Evolutionary conservation across 2,329 filamentous ascomycete genomes (phyloP).

Genomic region (Pseudogymnoascus sp.): DNA sequence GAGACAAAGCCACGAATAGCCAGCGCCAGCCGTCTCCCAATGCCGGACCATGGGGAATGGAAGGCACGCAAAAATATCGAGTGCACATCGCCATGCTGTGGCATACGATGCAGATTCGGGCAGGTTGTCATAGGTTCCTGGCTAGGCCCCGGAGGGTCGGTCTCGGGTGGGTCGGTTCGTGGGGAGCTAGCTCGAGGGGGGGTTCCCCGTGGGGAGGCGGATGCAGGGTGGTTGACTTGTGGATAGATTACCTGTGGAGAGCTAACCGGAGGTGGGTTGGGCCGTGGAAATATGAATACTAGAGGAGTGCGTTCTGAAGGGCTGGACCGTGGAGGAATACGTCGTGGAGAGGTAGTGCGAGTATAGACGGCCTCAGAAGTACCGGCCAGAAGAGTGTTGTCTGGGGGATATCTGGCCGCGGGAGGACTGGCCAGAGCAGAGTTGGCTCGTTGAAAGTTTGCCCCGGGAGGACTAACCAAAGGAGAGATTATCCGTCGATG

Average conservation of each 20-base stretch:
- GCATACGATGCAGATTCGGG: not conserved
- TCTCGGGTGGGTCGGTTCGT: no score
- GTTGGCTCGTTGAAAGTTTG: not conserved
- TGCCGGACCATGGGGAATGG: conserved; percentile 28
- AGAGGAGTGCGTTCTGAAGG: not conserved
- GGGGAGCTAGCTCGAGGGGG: not conserved
- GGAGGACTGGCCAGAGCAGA: not conserved
- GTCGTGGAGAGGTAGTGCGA: no score
- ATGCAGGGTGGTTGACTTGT: no score
- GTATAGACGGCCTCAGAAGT: not conserved
- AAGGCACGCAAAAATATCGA: conserved; percentile 30
- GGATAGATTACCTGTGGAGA: no score
- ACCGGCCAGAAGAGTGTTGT: no score
- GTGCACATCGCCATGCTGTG: conserved; percentile 15
- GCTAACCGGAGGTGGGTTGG: not conserved
- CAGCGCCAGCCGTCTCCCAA: conserved; percentile 25
- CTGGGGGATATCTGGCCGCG: not conserved
- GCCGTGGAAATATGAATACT: not conserved
- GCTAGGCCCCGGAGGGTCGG: not conserved
- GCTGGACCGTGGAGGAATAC: not conserved
- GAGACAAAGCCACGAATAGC: conserved; percentile 21
- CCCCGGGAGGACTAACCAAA: not conserved
- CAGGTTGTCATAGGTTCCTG: conserved; percentile 10
- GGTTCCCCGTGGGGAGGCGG: not conserved
- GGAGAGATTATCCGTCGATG: not conserved